These are phyloP conservation scores for Vickermania spadyakhi DNA, from an alignment of 208 protist species.

Conservation along the genomic window DNA sequence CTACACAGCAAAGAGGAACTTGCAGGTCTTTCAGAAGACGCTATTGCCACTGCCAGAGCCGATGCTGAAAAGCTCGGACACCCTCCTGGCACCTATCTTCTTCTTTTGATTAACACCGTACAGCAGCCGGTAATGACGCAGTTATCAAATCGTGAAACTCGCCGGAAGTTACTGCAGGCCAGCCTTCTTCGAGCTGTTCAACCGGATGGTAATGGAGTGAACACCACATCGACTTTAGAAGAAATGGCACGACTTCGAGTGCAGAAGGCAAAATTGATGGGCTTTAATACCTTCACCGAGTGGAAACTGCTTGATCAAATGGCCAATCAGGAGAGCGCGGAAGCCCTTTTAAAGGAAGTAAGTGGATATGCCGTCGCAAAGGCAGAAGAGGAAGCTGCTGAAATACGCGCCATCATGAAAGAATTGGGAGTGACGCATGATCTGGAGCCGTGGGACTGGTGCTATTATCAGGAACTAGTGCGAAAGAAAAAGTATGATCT, in stretches of 20 bases:
- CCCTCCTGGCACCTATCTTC: background rate
- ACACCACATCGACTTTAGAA: background rate
- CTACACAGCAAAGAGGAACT: slow-evolving; percentile 26
- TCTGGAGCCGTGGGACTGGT: slow-evolving; percentile 39
- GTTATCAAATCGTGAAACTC: slow-evolving; percentile 1
- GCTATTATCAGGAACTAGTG: slow-evolving; percentile 32
- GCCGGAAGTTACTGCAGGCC: slow-evolving; percentile 1
- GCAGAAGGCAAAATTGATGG: background rate
- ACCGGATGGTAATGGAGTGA: background rate
- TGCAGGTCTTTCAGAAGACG: slow-evolving; percentile 25
- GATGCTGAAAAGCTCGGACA: slow-evolving; percentile 13
- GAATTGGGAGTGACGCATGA: background rate
- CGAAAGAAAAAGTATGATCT: slow-evolving; percentile 31
- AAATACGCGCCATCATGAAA: background rate
- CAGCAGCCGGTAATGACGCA: background rate
- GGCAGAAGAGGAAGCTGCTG: slow-evolving; percentile 1
- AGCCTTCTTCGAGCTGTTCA: background rate
- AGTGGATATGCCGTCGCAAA: background rate
- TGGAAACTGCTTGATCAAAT: slow-evolving; percentile 4
- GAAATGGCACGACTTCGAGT: background rate
- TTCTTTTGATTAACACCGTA: background rate
- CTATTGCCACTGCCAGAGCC: slow-evolving; percentile 17
- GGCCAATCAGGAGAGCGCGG: background rate
- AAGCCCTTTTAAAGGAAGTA: background rate
- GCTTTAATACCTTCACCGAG: background rate